Percentiles rank a stretch among this genome's conserved stretches.
Evolutionary conservation across 805 yeast genomes (phyloP).

Genomic region (Candida silvicultrix): DNA sequence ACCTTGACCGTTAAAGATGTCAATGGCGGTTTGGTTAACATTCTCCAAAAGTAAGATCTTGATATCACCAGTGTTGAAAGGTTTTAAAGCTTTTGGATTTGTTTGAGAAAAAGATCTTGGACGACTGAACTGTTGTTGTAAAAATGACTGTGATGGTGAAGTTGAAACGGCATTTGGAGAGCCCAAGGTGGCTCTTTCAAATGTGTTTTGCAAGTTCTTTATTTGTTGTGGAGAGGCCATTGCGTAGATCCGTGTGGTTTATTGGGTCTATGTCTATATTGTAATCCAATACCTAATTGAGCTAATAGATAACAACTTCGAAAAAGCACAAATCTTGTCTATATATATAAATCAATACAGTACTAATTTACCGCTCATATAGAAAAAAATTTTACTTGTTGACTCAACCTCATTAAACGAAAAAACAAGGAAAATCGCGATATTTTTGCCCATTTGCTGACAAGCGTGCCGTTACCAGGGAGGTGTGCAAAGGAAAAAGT

Average conservation of each 20-base stretch:
- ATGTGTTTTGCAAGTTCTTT: conserved; percentile 42
- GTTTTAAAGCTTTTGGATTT: conserved; percentile 72
- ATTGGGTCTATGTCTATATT: neutral
- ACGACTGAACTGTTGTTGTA: conserved; percentile 37
- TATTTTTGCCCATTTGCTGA: too few relatives aligned
- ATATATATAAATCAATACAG: neutral
- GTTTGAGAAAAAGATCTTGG: conserved; percentile 34
- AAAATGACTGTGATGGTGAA: conserved; percentile 71
- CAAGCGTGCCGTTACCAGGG: too few relatives aligned
- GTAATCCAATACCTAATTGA: too few relatives aligned
- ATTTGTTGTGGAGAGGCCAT: conserved; percentile 73
- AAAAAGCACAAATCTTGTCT: neutral
- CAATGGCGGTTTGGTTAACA: conserved; percentile 88
- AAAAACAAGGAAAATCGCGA: neutral
- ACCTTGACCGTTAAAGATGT: conserved; percentile 81
- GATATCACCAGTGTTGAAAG: conserved; percentile 92
- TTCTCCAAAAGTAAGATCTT: conserved; percentile 88
- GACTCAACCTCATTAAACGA: neutral
- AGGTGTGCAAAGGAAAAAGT: too few relatives aligned
- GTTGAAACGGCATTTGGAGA: conserved; percentile 74
- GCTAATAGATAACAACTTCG: too few relatives aligned
- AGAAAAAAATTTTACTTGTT: neutral
- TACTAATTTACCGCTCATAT: neutral
- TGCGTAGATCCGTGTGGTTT: neutral
- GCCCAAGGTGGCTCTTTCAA: conserved; percentile 48